Base-by-base conservation (phyloP, 192 early-diverging fungal genomes). In the Linnemannia zychae region DNA sequence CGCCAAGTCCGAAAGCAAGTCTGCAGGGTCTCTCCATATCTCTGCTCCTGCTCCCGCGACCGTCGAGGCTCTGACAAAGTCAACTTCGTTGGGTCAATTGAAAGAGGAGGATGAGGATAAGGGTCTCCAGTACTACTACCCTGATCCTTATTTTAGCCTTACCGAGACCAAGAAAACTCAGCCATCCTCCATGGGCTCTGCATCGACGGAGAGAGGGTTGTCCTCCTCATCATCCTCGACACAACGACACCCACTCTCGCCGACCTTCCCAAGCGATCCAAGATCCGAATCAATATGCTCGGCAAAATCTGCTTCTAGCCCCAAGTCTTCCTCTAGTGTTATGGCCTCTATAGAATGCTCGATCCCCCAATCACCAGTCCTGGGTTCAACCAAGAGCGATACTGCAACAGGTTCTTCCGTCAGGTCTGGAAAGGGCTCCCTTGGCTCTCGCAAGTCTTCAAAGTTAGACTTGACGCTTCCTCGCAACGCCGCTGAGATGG, bases 81-180 rank as follows among this genome's bases (percentile, higher is more conserved):
- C 66, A 0, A 75, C 82, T 0, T 68, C 57, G 13, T 50, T 75
- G 44, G 36, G 67, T 18, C 50, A 69, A 16, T 60, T 78, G 22
- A 57, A 78, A 0, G 50, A 75, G 0, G 63, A 72, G 36, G 81
- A 73, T 50, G 75, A 82, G 28, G 76, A 75, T 31, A 78, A 63
- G 60, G 67, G 65, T 66, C 48, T 81, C 1, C 80, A 81, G 68
- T 84, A 84, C 50, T 78, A 75, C 33, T 84, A 84, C 48, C 73
- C 82, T 3, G 77, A 84, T 34, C 82, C 77, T 7, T 84, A 84
- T 12, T 71, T 28, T 46, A 75, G 44, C 31, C 57, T 76, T 15
- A 40, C 73, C 3, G 80, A 81, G 37, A 71, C 71, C 74, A 76
- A 70, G 24, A 70, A 67, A 22, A 67, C 66, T 20, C 68, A 52